Evolutionary conservation across 108 stramenopile species (phyloP).

Genomic region (Seminavis robusta): DNA sequence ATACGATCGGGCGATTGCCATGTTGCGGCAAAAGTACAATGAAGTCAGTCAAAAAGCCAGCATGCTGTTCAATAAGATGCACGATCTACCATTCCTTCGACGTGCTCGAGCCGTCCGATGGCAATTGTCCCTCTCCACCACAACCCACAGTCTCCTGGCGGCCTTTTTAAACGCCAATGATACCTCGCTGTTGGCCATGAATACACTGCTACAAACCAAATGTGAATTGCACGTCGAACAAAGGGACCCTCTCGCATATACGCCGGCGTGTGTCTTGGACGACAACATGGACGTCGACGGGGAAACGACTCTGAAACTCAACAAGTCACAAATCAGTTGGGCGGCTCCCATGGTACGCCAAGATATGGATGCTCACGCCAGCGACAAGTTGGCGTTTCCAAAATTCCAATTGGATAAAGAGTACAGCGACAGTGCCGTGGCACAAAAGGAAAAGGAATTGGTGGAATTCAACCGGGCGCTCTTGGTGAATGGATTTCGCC

Average conservation of each 20-base stretch:
- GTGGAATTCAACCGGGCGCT: conserved; percentile 85
- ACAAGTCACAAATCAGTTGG: conserved; percentile 41
- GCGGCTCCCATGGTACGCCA: conserved; percentile 60
- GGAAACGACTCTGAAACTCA: neutral
- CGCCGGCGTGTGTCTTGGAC: conserved; percentile 64
- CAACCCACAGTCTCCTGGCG: conserved; percentile 58
- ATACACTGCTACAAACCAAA: conserved; percentile 69
- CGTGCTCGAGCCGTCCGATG: conserved; percentile 80
- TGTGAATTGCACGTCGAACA: conserved; percentile 84
- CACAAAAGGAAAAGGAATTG: conserved; percentile 31
- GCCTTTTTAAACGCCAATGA: conserved; percentile 43
- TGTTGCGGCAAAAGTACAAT: conserved; percentile 44
- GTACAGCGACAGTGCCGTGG: conserved; percentile 38
- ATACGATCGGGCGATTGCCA: conserved; percentile 29
- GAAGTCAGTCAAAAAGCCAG: conserved; percentile 47
- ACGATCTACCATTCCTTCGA: conserved; percentile 70
- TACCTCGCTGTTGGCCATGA: conserved; percentile 66
- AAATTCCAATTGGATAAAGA: conserved; percentile 64
- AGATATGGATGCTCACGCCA: neutral
- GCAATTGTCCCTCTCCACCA: conserved; percentile 67
- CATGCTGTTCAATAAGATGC: conserved; percentile 41
- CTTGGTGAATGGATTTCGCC: conserved; percentile 80
- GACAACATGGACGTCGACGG: conserved; percentile 24
- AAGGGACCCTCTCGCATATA: conserved; percentile 76
- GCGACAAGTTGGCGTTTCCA: conserved; percentile 66